These are phyloP conservation scores for Marasmius tenuissimus DNA, from an alignment of 1,284 basidiomycete genomes.

Conservation along the genomic window DNA sequence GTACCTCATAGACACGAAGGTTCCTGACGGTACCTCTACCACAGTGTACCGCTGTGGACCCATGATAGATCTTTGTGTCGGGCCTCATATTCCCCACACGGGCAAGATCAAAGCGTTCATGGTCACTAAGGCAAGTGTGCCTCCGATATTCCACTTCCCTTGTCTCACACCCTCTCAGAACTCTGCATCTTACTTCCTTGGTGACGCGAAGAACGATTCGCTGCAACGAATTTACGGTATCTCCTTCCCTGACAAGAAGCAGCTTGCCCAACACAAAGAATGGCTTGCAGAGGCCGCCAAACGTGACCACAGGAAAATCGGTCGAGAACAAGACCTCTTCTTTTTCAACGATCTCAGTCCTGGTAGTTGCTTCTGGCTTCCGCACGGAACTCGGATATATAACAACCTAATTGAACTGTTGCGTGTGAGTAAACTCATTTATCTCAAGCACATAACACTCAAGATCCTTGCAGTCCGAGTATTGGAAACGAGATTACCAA, in stretches of 20 bases:
- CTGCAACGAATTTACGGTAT: constrained; percentile 98
- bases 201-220: constrained; percentile 92
- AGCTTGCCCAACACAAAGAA: constrained; percentile 93
- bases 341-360: constrained; percentile 98
- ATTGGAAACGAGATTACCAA: constrained; percentile 85
- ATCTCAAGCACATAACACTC: constrained; percentile 6
- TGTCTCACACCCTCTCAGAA: constrained; percentile 51
- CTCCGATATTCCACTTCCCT: neutral
- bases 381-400: constrained; percentile 96
- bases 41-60: constrained; percentile 99
- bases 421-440: constrained; percentile 56
- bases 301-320: constrained; percentile 96
- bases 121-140: constrained; percentile 76
- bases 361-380: constrained; percentile 95
- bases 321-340: constrained; percentile 97
- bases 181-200: constrained; percentile 98
- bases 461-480: constrained; percentile 55
- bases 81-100: constrained; percentile 97
- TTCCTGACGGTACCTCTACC: constrained; percentile 95
- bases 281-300: constrained; percentile 97
- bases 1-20: constrained; percentile 94
- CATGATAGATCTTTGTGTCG: constrained; percentile 97
- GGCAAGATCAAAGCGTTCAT: constrained; percentile 97
- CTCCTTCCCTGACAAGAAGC: constrained; percentile 98
- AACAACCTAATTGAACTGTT: constrained; percentile 92